Base-by-base conservation (phyloP, 768 basidiomycete genomes). In the Amanita pseudoporphyria region DNA sequence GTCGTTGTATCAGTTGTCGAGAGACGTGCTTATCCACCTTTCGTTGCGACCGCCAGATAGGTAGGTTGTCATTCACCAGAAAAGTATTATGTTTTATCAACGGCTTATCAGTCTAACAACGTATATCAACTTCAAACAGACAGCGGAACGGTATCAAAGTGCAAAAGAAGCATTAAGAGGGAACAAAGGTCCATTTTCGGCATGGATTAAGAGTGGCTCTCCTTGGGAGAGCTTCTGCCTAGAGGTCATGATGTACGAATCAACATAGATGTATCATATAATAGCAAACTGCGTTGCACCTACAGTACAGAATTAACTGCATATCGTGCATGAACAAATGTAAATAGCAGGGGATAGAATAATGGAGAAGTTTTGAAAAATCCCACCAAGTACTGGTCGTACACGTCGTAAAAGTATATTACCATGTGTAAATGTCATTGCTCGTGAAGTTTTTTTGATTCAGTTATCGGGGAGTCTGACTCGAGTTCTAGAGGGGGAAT, bases 161-260 rank as follows among this genome's bases (percentile, higher is more conserved):
- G 79, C 76, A 0, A 87, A 82, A 58, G 47, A 54, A 6, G 58
- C 58, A 3, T 65, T 89, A 21, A 54, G 71, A 13, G 75, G 73
- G 0, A 53, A 62, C 30, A 60, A 57, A 0, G 70, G 74, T 3
- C 67, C 74, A 2, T 85, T 89, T 52, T 61, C 65, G 30, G 83
- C 81, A 16, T 89, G 86, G 86, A 59, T 82, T 35, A 62, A 55
- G 18, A 81, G 75, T 46, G 82, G 81, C 3, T 52, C 56, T 33
- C 57, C 60, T 44, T 79, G 77, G 72, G 79, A 84, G 57, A 61
- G 53, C 41, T 86, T 86, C 41, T 56, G 55, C 31, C 28, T 60
- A 18, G 52, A 57, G 10, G 59, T 57, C 5, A 51, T 36, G 10
- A 28, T 14, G 33, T 3, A 28, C 26, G 26, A 3, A 28, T 28